A percentile compares a stretch with the other conserved stretches of the same genome.
Evolutionary conservation across 768 basidiomycete genomes (phyloP).

Genomic region (Lyophyllum atratum): DNA sequence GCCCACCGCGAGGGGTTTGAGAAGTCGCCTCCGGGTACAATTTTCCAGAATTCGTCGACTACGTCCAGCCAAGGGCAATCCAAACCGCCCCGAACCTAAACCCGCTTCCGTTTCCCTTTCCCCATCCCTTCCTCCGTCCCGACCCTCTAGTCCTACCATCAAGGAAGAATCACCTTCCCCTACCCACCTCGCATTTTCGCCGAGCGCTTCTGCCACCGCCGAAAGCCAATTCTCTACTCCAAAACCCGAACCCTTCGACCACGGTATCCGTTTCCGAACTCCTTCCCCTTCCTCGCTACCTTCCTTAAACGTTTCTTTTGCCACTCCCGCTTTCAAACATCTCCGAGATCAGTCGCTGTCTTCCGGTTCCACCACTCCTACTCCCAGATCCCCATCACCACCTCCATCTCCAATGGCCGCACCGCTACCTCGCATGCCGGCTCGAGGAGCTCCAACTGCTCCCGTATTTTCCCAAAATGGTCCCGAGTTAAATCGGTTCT

Average conservation of each 20-base stretch:
- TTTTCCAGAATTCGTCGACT: not conserved
- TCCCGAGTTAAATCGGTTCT: not conserved
- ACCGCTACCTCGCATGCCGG: not conserved
- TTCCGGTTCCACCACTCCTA: not conserved
- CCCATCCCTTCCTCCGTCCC: not conserved
- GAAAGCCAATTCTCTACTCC: not conserved
- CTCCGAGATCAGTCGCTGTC: too few species aligned
- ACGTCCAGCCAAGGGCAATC: not conserved
- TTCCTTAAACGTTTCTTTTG: not conserved
- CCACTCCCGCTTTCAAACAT: not conserved
- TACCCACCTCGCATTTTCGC: not conserved
- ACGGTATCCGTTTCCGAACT: not conserved
- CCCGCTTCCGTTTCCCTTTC: not conserved
- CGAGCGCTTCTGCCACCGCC: too few species aligned
- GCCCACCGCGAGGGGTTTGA: constrained; percentile 2
- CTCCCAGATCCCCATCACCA: not conserved
- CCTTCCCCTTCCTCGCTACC: not conserved
- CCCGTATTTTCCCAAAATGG: not conserved
- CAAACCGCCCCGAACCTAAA: not conserved
- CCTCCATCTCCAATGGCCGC: not conserved
- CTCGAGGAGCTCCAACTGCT: not conserved
- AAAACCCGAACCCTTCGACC: not conserved
- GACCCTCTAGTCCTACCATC: not conserved
- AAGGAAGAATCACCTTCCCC: not conserved
- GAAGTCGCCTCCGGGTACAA: not conserved